A percentile compares a stretch with the other conserved stretches of the same genome.
phyloP scores from a whole-genome alignment of 164 flowering plant species.

The Houttuynia cordata region DNA sequence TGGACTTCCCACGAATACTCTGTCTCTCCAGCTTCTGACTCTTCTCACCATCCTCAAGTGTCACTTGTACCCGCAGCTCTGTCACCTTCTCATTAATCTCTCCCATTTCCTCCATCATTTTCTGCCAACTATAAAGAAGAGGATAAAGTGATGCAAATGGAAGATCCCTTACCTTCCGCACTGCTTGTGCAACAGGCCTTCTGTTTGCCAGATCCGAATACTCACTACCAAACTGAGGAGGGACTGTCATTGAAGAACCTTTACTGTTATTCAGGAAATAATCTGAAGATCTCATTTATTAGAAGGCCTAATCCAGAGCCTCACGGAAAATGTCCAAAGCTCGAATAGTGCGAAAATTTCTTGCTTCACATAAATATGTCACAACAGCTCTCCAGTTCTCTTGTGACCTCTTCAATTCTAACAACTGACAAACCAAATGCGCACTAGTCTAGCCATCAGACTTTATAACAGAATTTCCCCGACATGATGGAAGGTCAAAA shows the following conservation, averaged over 20 bases:
- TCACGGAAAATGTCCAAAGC: slow-evolving; percentile 73
- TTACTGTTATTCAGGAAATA: slow-evolving; percentile 6
- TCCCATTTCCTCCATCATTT: slow-evolving; percentile 22
- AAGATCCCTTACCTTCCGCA: slow-evolving; percentile 59
- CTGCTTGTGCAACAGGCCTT: slow-evolving; percentile 29
- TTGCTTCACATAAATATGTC: slow-evolving; percentile 69
- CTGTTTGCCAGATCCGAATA: slow-evolving; percentile 8
- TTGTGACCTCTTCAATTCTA: slow-evolving; percentile 36
- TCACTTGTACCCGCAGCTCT: slow-evolving; percentile 34
- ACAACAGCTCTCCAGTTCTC: slow-evolving; percentile 49
- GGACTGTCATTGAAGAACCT: slow-evolving; percentile 12
- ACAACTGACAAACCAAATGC: slow-evolving; percentile 27
- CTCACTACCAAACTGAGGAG: slow-evolving; percentile 8
- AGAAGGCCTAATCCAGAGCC: slow-evolving; percentile 49
- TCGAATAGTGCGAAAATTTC: no score
- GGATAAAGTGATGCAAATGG: slow-evolving; percentile 27
- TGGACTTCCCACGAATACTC: background rate
- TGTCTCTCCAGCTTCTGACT: slow-evolving; percentile 14
- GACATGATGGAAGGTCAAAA: no score
- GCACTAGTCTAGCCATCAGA: slow-evolving; percentile 16
- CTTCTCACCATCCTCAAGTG: slow-evolving; percentile 26
- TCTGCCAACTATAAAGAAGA: slow-evolving; percentile 51
- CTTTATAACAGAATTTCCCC: slow-evolving; percentile 22
- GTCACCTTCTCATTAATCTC: slow-evolving; percentile 56
- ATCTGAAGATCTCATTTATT: slow-evolving; percentile 17